phyloP scores from a whole-genome alignment of 2,329 filamentous ascomycete species.

The Fusarium torreyae region DNA sequence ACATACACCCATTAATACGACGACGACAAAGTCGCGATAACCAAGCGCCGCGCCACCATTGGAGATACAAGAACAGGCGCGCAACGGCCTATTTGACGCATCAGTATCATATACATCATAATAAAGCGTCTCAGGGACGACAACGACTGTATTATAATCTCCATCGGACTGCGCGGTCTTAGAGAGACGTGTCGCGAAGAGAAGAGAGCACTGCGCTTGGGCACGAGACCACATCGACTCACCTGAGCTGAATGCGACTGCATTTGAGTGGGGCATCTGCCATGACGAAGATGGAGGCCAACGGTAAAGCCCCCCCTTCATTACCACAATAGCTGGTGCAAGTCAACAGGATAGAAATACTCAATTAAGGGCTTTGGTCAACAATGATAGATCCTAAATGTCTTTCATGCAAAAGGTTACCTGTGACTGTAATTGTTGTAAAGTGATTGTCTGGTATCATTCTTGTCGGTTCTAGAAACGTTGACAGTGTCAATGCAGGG shows the following conservation, averaged over 20 bases:
- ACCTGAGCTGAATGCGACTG: constrained; percentile 39
- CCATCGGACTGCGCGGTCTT: not conserved
- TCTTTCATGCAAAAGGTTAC: too few relatives aligned
- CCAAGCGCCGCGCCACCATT: constrained; percentile 18
- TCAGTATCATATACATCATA: not conserved
- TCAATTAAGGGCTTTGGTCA: constrained; percentile 7
- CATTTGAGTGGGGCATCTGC: constrained; percentile 43
- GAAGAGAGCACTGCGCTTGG: constrained; percentile 12
- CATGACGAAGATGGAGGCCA: constrained; percentile 36
- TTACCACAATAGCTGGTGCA: constrained; percentile 9
- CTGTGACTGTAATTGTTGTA: not conserved
- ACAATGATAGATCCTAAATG: not conserved
- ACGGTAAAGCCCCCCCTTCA: constrained; percentile 16
- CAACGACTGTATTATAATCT: not conserved
- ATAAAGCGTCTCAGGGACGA: not conserved
- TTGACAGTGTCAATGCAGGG: constrained; percentile 46
- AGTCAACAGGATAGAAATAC: constrained; percentile 2
- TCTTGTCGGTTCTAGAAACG: constrained; percentile 52
- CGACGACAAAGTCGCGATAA: not conserved
- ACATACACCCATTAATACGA: constrained; percentile 1
- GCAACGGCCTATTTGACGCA: not conserved
- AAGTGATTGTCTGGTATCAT: constrained; percentile 30
- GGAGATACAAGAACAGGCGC: constrained; percentile 1
- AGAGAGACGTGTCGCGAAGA: constrained; percentile 20
- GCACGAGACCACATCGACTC: constrained; percentile 48